phyloP scores from a whole-genome alignment of 441 rosid genomes.

The Mallotus repandus region DNA sequence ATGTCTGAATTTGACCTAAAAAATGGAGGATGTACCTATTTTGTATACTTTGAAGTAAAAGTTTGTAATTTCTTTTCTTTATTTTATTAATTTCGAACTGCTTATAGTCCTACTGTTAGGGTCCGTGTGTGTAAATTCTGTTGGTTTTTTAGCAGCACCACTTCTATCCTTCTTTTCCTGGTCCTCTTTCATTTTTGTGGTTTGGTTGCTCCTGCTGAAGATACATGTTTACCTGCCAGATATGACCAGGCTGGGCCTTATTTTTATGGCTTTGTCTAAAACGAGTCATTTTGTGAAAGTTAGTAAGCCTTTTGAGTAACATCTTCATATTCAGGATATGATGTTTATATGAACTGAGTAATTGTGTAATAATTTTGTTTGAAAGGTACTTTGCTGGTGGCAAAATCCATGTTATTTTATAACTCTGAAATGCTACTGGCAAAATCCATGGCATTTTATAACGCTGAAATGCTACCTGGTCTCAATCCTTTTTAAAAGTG shows the following conservation, averaged over 20 bases:
- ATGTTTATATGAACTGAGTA: neutral
- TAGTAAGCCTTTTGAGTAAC: neutral
- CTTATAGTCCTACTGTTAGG: slow-evolving; percentile 1
- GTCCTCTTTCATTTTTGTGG: neutral
- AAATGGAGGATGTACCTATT: slow-evolving; percentile 29
- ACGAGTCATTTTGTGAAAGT: neutral
- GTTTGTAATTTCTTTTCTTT: slow-evolving; percentile 24
- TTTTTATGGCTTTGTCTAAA: neutral
- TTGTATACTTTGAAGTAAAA: slow-evolving; percentile 32
- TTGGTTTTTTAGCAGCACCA: neutral
- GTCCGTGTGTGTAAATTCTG: neutral
- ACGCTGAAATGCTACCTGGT: neutral
- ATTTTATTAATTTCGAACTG: slow-evolving; percentile 17
- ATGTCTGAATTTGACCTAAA: slow-evolving; percentile 34
- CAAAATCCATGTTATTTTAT: neutral
- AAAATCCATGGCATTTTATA: neutral
- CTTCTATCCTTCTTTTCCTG: no score
- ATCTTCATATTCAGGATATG: neutral
- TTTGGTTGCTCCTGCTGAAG: neutral
- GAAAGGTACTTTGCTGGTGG: neutral
- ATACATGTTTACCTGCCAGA: neutral
- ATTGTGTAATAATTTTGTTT: neutral
- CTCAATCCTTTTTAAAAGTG: neutral
- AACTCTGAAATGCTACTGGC: neutral
- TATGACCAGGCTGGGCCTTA: neutral